These are phyloP conservation scores for Fusarium albosuccineum DNA, from an alignment of 2,329 filamentous ascomycete species.

Conservation along the genomic window DNA sequence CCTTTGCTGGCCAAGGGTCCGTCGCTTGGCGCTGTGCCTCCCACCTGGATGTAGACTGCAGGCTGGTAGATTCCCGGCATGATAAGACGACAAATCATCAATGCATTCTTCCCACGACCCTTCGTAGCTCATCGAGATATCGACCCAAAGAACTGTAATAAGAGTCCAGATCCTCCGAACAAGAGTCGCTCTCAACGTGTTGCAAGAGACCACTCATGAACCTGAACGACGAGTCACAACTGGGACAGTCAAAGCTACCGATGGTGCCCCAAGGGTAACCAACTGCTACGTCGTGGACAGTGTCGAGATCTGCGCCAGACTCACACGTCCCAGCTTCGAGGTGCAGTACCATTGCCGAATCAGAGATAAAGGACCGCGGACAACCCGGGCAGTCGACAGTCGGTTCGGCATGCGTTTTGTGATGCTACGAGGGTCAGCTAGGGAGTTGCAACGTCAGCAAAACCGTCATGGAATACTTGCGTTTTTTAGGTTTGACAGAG, in stretches of 20 bases:
- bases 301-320: conserved; percentile 14
- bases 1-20: no score
- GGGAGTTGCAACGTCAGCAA: neutral
- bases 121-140: no score
- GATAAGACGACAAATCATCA: no score
- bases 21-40: no score
- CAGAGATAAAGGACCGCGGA: conserved; percentile 18
- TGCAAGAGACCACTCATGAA: conserved; percentile 40
- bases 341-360: conserved; percentile 45
- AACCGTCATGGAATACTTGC: conserved; percentile 7
- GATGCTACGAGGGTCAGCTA: conserved; percentile 30
- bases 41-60: no score
- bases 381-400: conserved; percentile 36
- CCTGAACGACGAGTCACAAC: conserved; percentile 22
- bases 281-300: conserved; percentile 19
- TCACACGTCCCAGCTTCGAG: conserved; percentile 40
- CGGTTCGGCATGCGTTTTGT: conserved; percentile 23
- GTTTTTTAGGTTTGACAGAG: conserved; percentile 26
- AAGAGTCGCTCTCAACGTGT: conserved; percentile 42
- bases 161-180: conserved; percentile 14
- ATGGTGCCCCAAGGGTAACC: neutral
- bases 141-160: neutral
- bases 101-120: no score
- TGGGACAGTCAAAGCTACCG: conserved; percentile 33
- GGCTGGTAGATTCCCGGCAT: no score